phyloP scores from a whole-genome alignment of 768 basidiomycete species.

The Steccherinum ochraceum region DNA sequence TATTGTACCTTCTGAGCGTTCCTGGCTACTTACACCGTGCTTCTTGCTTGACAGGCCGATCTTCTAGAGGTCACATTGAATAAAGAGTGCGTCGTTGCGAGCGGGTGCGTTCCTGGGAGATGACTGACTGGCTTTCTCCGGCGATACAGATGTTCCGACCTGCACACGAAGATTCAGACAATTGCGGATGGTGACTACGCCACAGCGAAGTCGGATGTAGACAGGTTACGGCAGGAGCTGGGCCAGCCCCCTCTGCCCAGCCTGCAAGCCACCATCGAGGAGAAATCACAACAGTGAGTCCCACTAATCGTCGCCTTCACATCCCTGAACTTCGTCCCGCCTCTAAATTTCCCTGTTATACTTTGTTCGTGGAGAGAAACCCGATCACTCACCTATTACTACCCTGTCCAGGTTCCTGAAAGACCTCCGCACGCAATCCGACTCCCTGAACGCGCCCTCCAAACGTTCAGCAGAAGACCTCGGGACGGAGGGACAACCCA shows the following conservation, averaged over 20 bases:
- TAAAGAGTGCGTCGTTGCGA: constrained; percentile 48
- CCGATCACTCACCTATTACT: background rate
- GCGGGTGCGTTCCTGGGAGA: background rate
- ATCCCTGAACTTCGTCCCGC: background rate
- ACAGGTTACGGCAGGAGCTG: constrained; percentile 66
- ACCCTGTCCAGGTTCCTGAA: constrained; percentile 21
- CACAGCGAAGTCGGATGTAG: constrained; percentile 68
- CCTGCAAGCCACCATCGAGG: constrained; percentile 68
- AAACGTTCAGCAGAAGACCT: constrained; percentile 14
- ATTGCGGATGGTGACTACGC: constrained; percentile 77
- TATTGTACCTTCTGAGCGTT: background rate
- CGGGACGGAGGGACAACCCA: constrained; percentile 16
- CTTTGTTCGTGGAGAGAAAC: constrained; percentile 2
- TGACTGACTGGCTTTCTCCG: background rate
- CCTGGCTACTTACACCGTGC: no score
- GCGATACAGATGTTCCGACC: constrained; percentile 53
- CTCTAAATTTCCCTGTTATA: constrained; percentile 1
- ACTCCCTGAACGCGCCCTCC: constrained; percentile 9
- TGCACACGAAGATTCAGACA: constrained; percentile 56
- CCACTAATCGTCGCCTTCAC: constrained; percentile 5
- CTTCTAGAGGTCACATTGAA: constrained; percentile 59
- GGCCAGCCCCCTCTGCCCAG: constrained; percentile 70
- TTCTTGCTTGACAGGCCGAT: constrained; percentile 56
- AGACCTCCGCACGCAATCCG: constrained; percentile 24
- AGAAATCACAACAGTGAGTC: constrained; percentile 51